Percentiles rank a stretch among this genome's conserved stretches.
phyloP scores from a whole-genome alignment of 2,329 filamentous ascomycete genomes.

The Trichoderma arundinaceum region DNA sequence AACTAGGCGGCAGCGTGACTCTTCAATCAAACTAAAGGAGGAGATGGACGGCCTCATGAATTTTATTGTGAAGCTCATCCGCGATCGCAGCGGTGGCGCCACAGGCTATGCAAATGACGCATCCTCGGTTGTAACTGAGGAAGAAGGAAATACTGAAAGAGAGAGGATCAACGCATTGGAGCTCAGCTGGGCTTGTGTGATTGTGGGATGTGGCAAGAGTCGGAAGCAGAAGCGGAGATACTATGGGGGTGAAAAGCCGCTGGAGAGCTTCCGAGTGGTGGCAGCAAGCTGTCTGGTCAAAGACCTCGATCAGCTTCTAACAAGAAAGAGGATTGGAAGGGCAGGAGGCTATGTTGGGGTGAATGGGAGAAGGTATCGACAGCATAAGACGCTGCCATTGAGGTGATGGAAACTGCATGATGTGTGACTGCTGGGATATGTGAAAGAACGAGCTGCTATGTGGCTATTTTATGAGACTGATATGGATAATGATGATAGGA shows the following conservation, averaged over 20 bases:
- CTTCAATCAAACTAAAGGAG: slow-evolving; percentile 57
- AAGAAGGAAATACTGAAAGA: slow-evolving; percentile 13
- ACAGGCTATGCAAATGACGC: slow-evolving; percentile 24
- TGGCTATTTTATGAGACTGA: no score
- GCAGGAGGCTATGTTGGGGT: slow-evolving; percentile 40
- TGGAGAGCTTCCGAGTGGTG: slow-evolving; percentile 48
- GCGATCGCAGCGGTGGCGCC: slow-evolving; percentile 27
- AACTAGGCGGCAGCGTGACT: slow-evolving; percentile 57
- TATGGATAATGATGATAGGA: no score
- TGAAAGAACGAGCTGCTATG: slow-evolving; percentile 17
- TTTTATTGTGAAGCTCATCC: slow-evolving; percentile 48
- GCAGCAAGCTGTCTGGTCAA: slow-evolving; percentile 46
- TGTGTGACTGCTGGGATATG: not conserved
- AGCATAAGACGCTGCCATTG: slow-evolving; percentile 21
- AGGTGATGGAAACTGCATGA: not conserved
- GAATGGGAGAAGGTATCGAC: not conserved
- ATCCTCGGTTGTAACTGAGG: not conserved
- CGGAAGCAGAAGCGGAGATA: slow-evolving; percentile 18
- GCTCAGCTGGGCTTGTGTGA: slow-evolving; percentile 46
- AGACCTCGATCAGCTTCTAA: slow-evolving; percentile 37
- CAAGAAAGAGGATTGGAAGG: slow-evolving; percentile 29
- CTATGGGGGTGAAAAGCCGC: slow-evolving; percentile 31
- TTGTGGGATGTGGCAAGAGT: slow-evolving; percentile 38
- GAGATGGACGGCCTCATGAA: slow-evolving; percentile 55
- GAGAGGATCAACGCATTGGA: slow-evolving; percentile 41